Evolutionary conservation across 2,329 filamentous ascomycete species (phyloP), one percentile per base, ranked within the genome.

Genomic region (Emmonsiellopsis sp.): DNA sequence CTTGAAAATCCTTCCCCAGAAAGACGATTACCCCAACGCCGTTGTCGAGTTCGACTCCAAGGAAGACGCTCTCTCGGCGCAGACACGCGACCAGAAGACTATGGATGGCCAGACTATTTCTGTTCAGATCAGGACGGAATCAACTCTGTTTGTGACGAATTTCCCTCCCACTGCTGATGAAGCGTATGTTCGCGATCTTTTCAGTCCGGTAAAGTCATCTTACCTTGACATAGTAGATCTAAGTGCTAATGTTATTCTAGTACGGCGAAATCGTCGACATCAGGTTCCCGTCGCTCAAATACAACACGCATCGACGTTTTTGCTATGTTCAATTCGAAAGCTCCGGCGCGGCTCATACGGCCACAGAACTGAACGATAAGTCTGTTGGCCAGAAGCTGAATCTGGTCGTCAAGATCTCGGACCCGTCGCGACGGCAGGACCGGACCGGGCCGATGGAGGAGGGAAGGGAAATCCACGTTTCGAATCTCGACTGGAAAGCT

Each of bases 291-390:
- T 95, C 89, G 54, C 80, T 98, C 50, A 94, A 94, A 67, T 90
- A 80, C 69, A 92, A 96, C 63, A 85, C 86, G 1, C 85, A 88
- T 61, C 87, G 93, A 34, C 86, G 93, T 26, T 98, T 98, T 73
- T 96, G 91, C 74, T 98, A 98, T 68, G 79, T 96, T 6, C 89
- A 94, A n/a, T 96, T 96, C 67, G 79, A 83, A 47, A 82, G 83
- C 34, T 70, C 79, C 2, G 77, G 78, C n/a, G 80, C 81, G 51
- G 88, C 90, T 0, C 77, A 82, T 40, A 82, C 80, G 48, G 91
- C 91, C 1, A 85, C 84, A 0, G 73, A 81, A 55, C 79, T 95
- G 48, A 79, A 96, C 63, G 86, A 86, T 30, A 84, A 79, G 54
- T 67, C 83, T 20, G 70, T 95, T 0, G 86, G 85, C 26, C 82